A percentile compares a stretch with the other conserved stretches of the same genome.
phyloP scores from a whole-genome alignment of 768 basidiomycete species.

The Russula sp. region DNA sequence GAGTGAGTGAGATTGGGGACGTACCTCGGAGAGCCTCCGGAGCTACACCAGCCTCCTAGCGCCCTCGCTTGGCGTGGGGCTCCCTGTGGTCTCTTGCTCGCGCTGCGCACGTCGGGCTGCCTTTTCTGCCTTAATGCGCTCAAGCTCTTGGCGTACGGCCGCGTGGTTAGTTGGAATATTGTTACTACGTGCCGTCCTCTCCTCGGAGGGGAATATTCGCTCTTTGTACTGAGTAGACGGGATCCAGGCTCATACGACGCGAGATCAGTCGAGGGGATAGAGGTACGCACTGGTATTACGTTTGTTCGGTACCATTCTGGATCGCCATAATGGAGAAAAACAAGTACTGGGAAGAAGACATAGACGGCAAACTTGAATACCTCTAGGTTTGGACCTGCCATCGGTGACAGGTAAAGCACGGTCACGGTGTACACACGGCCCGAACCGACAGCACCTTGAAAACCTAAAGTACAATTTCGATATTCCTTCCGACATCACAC shows the following conservation, averaged over 20 bases:
- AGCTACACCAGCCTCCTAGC: constrained; percentile 22
- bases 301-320: constrained; percentile 78
- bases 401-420: not conserved
- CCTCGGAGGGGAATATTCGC: constrained; percentile 58
- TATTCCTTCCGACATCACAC: not conserved
- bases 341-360: constrained; percentile 75
- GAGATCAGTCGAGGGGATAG: not conserved
- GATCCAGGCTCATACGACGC: not conserved
- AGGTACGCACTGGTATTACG: constrained; percentile 61
- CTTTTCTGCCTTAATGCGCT: constrained; percentile 62
- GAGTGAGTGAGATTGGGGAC: not conserved
- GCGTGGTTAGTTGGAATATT: constrained; percentile 58
- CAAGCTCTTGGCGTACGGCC: constrained; percentile 61
- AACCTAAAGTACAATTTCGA: not conserved
- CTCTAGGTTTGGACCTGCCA: constrained; percentile 76
- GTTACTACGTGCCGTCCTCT: constrained; percentile 45
- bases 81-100: constrained; percentile 34
- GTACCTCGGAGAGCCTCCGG: not conserved
- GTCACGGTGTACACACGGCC: not conserved
- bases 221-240: constrained; percentile 53
- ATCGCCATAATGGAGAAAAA: constrained; percentile 81
- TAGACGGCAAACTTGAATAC: constrained; percentile 87
- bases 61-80: constrained; percentile 29
- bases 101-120: constrained; percentile 40
- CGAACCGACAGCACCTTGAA: not conserved